phyloP scores from a whole-genome alignment of 495 filamentous ascomycete species.

The Tuber brumale region DNA sequence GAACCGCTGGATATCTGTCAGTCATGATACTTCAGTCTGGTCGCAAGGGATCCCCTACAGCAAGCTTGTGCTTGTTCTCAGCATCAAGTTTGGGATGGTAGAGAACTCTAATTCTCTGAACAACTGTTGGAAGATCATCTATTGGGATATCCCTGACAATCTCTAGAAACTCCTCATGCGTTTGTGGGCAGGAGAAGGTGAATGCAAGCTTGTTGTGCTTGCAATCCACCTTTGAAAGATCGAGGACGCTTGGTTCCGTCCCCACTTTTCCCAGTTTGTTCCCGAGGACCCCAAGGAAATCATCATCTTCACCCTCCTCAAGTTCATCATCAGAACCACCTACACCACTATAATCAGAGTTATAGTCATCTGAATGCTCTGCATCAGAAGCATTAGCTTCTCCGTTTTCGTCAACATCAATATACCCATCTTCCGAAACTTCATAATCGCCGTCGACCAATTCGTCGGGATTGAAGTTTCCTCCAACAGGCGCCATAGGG shows the following conservation, averaged over 20 bases:
- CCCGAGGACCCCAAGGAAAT: conserved; percentile 58
- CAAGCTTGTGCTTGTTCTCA: conserved; percentile 77
- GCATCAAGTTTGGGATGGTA: conserved; percentile 79
- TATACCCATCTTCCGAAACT: conserved; percentile 45
- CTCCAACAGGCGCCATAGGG: conserved; percentile 44
- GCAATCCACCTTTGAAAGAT: conserved; percentile 20
- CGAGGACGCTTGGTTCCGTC: neutral
- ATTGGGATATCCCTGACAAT: conserved; percentile 55
- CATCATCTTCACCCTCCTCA: conserved; percentile 57
- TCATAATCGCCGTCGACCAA: conserved; percentile 49
- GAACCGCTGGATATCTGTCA: conserved; percentile 51
- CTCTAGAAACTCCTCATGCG: conserved; percentile 63
- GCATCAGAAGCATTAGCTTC: conserved; percentile 61
- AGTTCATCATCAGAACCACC: conserved; percentile 53
- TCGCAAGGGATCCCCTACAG: conserved; percentile 6
- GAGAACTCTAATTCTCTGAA: conserved; percentile 79
- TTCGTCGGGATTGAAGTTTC: conserved; percentile 46
- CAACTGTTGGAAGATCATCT: conserved; percentile 64
- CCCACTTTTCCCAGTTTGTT: conserved; percentile 29
- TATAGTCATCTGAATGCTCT: conserved; percentile 46
- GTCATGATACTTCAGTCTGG: neutral
- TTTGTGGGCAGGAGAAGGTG: conserved; percentile 76
- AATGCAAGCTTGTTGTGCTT: conserved; percentile 56
- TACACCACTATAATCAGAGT: conserved; percentile 52
- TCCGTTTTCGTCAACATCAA: conserved; percentile 71